Evolutionary conservation across 805 yeast species (phyloP).

Genomic region (Kodamaea sagamina): DNA sequence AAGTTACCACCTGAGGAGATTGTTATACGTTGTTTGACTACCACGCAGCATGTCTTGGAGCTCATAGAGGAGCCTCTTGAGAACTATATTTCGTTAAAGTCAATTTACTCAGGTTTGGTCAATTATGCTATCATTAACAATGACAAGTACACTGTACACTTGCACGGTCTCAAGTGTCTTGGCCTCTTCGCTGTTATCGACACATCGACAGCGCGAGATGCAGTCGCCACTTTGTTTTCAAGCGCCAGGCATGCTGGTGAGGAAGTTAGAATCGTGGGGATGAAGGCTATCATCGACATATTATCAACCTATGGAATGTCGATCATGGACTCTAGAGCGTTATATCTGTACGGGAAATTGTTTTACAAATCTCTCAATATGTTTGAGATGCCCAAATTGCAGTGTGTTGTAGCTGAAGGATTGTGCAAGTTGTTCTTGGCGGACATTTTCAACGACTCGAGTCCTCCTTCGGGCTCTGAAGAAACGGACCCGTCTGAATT

Average conservation of each 20-base stretch:
- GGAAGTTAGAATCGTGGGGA: constrained; percentile 58
- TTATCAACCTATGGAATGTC: constrained; percentile 73
- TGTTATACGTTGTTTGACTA: constrained; percentile 61
- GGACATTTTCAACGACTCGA: constrained; percentile 61
- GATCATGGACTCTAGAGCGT: constrained; percentile 52
- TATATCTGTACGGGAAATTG: constrained; percentile 34
- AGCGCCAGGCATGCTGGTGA: constrained; percentile 72
- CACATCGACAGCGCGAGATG: constrained; percentile 41
- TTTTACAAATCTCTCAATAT: constrained; percentile 66
- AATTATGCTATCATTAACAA: constrained; percentile 62
- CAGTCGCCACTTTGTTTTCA: constrained; percentile 64
- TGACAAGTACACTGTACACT: constrained; percentile 52
- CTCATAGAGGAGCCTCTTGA: constrained; percentile 64
- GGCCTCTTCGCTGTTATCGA: constrained; percentile 81
- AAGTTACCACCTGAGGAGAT: constrained; percentile 47
- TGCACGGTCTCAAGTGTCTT: constrained; percentile 72
- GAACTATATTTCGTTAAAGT: constrained; percentile 63
- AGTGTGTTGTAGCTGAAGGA: constrained; percentile 83
- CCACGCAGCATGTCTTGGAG: constrained; percentile 70
- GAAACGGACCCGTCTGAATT: constrained; percentile 22
- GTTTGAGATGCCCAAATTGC: constrained; percentile 61
- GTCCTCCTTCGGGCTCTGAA: constrained; percentile 14
- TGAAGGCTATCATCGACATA: constrained; percentile 75
- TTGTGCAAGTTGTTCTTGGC: constrained; percentile 79
- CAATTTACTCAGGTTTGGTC: constrained; percentile 74